A percentile compares a stretch with the other conserved stretches of the same genome.
Conservation (phyloP, 345 rosid species). For the Salix viminalis region DNA sequence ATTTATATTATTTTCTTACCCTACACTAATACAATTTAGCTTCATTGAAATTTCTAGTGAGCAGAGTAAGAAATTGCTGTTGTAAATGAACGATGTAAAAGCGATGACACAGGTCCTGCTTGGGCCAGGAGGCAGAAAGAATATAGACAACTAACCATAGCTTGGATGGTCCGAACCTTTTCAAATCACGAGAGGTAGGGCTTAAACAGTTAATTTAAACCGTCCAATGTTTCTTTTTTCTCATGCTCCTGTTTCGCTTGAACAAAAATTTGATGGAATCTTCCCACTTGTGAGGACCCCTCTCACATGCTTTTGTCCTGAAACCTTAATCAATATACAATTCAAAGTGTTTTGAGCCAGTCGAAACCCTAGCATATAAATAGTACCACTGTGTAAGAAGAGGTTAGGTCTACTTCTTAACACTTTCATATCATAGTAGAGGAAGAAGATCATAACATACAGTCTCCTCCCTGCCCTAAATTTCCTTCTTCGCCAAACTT, state of each 20-base stretch:
- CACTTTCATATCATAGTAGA: constrained; percentile 4
- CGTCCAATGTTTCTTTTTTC: constrained; percentile 25
- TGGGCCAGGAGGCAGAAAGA: constrained; percentile 28
- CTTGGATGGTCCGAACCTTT: constrained; percentile 25
- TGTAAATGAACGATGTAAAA: not conserved
- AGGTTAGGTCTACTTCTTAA: not conserved
- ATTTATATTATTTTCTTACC: too few relatives aligned
- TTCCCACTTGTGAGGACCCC: constrained; percentile 25
- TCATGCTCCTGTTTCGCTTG: constrained; percentile 5
- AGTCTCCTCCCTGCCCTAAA: not conserved
- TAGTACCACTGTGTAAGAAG: not conserved
- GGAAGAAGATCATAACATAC: not conserved
- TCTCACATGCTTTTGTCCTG: constrained; percentile 27
- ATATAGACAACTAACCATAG: constrained; percentile 33
- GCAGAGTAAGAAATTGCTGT: not conserved
- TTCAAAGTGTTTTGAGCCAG: not conserved
- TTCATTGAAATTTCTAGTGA: too few relatives aligned
- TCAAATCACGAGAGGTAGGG: constrained; percentile 22
- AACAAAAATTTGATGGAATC: constrained; percentile 14
- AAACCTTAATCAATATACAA: constrained; percentile 7
- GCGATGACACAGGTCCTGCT: not conserved
- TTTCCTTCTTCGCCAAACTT: not conserved
- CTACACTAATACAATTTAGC: too few relatives aligned
- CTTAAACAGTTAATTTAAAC: constrained; percentile 26
- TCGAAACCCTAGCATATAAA: not conserved